These are phyloP conservation scores for Purshia tridentata DNA, from an alignment of 306 rosid genomes.

Conservation along the genomic window DNA sequence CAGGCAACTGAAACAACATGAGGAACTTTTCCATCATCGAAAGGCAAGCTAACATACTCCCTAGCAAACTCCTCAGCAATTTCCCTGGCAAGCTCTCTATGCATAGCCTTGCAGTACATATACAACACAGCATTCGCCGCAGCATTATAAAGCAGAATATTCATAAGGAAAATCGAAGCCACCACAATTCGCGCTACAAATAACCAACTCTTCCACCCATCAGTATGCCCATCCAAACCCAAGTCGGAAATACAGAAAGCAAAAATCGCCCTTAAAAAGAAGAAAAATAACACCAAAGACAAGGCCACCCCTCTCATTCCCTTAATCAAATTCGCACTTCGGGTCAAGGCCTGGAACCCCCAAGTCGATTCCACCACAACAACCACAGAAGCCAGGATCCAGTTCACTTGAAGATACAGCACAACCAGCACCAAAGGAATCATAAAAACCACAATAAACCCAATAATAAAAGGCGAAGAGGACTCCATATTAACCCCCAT, in stretches of 20 bases:
- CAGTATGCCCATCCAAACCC: conserved; percentile 13
- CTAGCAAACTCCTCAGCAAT: conserved; percentile 54
- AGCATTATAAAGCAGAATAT: conserved; percentile 44
- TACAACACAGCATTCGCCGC: conserved; percentile 51
- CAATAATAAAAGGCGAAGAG: conserved; percentile 33
- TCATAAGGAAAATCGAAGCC: conserved; percentile 41
- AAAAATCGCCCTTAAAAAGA: conserved; percentile 27
- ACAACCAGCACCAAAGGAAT: conserved; percentile 12
- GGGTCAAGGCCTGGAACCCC: conserved; percentile 40
- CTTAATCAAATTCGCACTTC: conserved; percentile 40
- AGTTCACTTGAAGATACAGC: conserved; percentile 47
- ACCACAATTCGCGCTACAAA: conserved; percentile 51
- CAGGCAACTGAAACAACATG: conserved; percentile 61
- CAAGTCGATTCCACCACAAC: conserved; percentile 46
- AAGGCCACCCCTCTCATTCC: conserved; percentile 45
- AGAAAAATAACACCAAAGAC: conserved; percentile 40
- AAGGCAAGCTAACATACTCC: conserved; percentile 59
- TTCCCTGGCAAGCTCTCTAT: conserved; percentile 42
- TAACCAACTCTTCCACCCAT: conserved; percentile 50
- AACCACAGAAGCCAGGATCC: conserved; percentile 47
- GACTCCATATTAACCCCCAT: conserved; percentile 16
- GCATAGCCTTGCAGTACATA: conserved; percentile 45
- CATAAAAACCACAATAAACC: conserved; percentile 1
- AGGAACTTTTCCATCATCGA: conserved; percentile 66
- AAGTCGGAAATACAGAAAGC: conserved; percentile 29